phyloP scores from a whole-genome alignment of 176 grass and related monocot species.

The barley (Hordeum vulgare) region MorexV3_pseudomolecules_assembly NC_058522.1:181698177-181698676 shows the following conservation, averaged over 20 bases:
- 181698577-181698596: too few relatives aligned
- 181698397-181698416: not conserved
- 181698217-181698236: not conserved
- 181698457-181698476: not conserved
- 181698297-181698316: not conserved
- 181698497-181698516: not conserved
- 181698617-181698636: too few relatives aligned
- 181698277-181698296: conserved; percentile 4
- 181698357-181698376: not conserved
- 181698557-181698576: not conserved
- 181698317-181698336: too few relatives aligned
- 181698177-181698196: too few relatives aligned
- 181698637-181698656: too few relatives aligned
- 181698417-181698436: not conserved
- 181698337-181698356: too few relatives aligned
- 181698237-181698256: not conserved
- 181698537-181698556: not conserved
- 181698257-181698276: not conserved
- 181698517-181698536: not conserved
- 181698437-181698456: not conserved
- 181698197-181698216: too few relatives aligned
- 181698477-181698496: not conserved
- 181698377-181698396: not conserved
- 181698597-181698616: too few relatives aligned
- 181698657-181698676: too few relatives aligned